Conservation (phyloP, 2,329 filamentous ascomycete species). For the Arthrobotrys entomopaga region DNA sequence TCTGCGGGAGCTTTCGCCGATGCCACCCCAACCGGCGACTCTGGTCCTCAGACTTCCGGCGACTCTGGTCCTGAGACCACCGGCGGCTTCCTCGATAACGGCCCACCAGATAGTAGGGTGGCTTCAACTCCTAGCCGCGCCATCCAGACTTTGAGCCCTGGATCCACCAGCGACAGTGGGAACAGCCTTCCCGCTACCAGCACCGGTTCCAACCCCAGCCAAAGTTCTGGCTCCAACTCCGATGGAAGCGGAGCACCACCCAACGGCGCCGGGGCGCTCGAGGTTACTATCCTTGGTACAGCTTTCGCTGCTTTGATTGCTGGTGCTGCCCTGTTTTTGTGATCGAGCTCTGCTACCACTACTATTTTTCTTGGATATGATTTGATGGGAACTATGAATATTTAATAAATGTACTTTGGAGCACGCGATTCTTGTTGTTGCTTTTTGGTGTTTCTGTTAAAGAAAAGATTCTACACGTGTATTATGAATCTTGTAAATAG, state of each 20-base stretch:
- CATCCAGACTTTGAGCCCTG: conserved; percentile 21
- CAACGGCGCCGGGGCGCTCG: conserved; percentile 22
- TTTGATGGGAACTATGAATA: conserved; percentile 13
- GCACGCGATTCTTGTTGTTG: too few species aligned
- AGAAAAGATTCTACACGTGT: neutral
- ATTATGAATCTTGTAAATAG: conserved; percentile 6
- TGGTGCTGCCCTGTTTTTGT: conserved; percentile 34
- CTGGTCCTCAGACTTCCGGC: neutral
- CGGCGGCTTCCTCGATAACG: conserved; percentile 12
- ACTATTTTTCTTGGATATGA: neutral
- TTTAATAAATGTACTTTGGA: conserved; percentile 12
- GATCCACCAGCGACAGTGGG: neutral
- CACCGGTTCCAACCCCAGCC: neutral
- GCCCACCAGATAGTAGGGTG: neutral
- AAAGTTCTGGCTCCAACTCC: neutral
- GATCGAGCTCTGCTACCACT: neutral
- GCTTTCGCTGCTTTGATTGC: conserved; percentile 30
- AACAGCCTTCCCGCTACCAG: neutral
- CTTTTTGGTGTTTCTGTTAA: too few species aligned
- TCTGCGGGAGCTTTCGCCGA: conserved; percentile 9
- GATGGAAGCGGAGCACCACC: neutral
- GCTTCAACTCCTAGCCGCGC: conserved; percentile 12
- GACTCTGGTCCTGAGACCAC: neutral
- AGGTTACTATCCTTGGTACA: conserved; percentile 29
- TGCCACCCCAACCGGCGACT: neutral